Conservation (phyloP, 257 asterid genomes). For the Solanum pimpinellifolium region DNA sequence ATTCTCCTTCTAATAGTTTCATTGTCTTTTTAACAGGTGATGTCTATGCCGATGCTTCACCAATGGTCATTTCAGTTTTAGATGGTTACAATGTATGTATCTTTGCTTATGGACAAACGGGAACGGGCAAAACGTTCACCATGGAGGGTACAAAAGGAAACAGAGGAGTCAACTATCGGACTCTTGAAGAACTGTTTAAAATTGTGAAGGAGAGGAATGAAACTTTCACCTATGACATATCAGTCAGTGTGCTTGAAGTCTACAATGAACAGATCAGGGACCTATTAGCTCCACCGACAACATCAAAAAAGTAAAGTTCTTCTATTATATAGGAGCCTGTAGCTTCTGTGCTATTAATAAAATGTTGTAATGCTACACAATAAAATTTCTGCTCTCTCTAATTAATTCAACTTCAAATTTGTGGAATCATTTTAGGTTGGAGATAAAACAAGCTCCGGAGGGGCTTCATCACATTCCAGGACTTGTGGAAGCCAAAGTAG, state of each 20-base stretch:
- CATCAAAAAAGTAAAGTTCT: constrained; percentile 62
- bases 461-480: constrained; percentile 93
- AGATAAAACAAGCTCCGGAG: constrained; percentile 92
- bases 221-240: constrained; percentile 49
- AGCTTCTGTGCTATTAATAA: not conserved
- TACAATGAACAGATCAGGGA: constrained; percentile 95
- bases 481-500: constrained; percentile 80
- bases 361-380: not conserved
- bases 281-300: constrained; percentile 52
- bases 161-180: constrained; percentile 92
- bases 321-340: not conserved
- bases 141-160: constrained; percentile 87
- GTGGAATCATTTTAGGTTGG: constrained; percentile 43
- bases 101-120: constrained; percentile 98
- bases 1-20: not conserved
- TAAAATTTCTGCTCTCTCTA: not conserved
- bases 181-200: constrained; percentile 76
- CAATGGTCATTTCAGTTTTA: constrained; percentile 83
- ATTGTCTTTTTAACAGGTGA: constrained; percentile 38
- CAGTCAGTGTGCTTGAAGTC: constrained; percentile 98
- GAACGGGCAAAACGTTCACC: constrained; percentile 97
- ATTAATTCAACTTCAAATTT: not conserved
- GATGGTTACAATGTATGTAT: constrained; percentile 97
- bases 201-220: constrained; percentile 66
- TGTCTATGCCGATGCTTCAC: constrained; percentile 92